These are phyloP conservation scores for Penicillium bialowiezense DNA, from an alignment of 495 filamentous ascomycete species.

Conservation along the genomic window DNA sequence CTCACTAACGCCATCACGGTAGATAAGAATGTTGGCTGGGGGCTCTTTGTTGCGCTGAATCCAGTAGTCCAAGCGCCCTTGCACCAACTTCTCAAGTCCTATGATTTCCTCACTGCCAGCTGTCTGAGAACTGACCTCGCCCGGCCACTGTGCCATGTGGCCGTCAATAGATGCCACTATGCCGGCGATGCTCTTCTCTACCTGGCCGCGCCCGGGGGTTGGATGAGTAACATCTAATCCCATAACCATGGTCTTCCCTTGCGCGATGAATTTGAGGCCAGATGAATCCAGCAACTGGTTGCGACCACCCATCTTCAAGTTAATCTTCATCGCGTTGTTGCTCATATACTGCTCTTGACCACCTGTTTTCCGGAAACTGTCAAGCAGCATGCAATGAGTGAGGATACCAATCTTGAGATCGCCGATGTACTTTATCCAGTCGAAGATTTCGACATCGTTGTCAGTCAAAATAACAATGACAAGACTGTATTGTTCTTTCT, in stretches of 20 bases:
- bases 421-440: constrained; percentile 58
- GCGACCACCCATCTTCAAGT: constrained; percentile 73
- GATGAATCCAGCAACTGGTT: constrained; percentile 59
- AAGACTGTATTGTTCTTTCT: neutral
- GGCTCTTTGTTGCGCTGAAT: constrained; percentile 46
- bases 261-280: constrained; percentile 48
- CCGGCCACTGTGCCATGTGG: constrained; percentile 66
- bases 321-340: constrained; percentile 76
- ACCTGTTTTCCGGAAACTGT: constrained; percentile 21
- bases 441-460: constrained; percentile 50
- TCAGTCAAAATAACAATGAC: constrained; percentile 58
- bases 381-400: constrained; percentile 54
- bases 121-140: constrained; percentile 56
- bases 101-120: constrained; percentile 57
- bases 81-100: constrained; percentile 51
- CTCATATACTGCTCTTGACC: constrained; percentile 53
- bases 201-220: constrained; percentile 49
- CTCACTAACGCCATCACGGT: constrained; percentile 85
- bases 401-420: constrained; percentile 59
- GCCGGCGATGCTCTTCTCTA: constrained; percentile 63
- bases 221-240: constrained; percentile 89
- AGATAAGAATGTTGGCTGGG: constrained; percentile 69
- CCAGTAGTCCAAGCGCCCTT: constrained; percentile 58
- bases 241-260: constrained; percentile 70
- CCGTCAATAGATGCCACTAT: constrained; percentile 69